phyloP scores from a whole-genome alignment of 1,284 basidiomycete genomes.

The Melampsora americana region DNA sequence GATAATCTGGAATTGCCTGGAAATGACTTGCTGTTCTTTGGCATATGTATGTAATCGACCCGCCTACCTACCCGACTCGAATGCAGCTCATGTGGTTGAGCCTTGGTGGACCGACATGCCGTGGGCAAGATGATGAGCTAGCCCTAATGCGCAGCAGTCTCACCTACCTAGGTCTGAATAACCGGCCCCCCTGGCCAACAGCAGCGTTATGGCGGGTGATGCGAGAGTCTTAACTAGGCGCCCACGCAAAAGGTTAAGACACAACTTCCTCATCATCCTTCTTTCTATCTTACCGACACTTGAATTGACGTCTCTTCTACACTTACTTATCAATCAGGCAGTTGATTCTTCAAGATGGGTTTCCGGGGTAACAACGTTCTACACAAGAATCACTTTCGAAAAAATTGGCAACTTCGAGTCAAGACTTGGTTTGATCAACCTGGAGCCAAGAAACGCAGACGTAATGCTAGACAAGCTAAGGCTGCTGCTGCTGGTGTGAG shows the following conservation, averaged over 20 bases:
- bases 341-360: conserved; percentile 47
- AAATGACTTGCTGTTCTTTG: too few species aligned
- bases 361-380: conserved; percentile 63
- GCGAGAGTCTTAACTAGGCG: neutral
- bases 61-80: too few species aligned
- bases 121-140: neutral
- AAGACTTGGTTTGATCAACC: conserved; percentile 99
- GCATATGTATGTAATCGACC: too few species aligned
- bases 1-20: too few species aligned
- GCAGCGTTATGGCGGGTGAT: neutral
- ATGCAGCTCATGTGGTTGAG: too few species aligned
- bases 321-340: neutral
- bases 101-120: too few species aligned
- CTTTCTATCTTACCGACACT: neutral
- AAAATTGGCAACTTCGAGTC: conserved; percentile 87
- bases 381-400: conserved; percentile 93
- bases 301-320: neutral
- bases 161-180: neutral
- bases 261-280: neutral
- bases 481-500: conserved; percentile 83
- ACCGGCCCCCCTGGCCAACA: neutral
- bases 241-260: neutral
- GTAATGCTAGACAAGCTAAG: conserved; percentile 87
- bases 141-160: conserved; percentile 9
- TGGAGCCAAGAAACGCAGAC: conserved; percentile 93